Conservation (phyloP, 306 rosid species). For the Trifolium dubium region DNA sequence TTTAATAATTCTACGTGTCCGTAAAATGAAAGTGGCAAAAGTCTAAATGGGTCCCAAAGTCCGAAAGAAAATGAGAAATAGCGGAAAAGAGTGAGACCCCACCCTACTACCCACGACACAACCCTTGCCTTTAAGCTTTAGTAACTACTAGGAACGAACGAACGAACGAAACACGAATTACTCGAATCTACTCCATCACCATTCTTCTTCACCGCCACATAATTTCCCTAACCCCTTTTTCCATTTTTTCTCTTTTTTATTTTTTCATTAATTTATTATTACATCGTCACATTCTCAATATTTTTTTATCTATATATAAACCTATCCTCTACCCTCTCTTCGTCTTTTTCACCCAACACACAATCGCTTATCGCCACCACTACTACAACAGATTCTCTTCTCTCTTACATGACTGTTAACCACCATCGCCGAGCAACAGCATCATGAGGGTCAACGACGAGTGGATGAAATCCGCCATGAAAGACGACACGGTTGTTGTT, state of each 20-base stretch:
- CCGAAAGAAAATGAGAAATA: conserved; percentile 38
- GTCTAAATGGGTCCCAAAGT: conserved; percentile 42
- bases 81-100: conserved; percentile 42
- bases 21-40: conserved; percentile 21
- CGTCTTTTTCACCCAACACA: conserved; percentile 39
- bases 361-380: conserved; percentile 61
- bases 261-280: not conserved
- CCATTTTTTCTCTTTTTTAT: not conserved
- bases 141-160: conserved; percentile 9
- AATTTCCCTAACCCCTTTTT: conserved; percentile 31
- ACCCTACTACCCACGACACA: conserved; percentile 32
- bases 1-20: no score
- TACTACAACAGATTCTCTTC: conserved; percentile 11
- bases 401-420: conserved; percentile 33
- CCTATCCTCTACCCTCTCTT: conserved; percentile 35
- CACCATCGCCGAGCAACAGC: not conserved
- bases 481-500: conserved; percentile 68
- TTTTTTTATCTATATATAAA: conserved; percentile 32
- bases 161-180: conserved; percentile 33
- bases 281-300: not conserved
- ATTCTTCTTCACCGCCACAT: conserved; percentile 57
- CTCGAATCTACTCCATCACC: conserved; percentile 62
- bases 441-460: conserved; percentile 53
- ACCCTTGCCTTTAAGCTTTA: conserved; percentile 28
- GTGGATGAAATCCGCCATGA: conserved; percentile 76